Percentiles rank a stretch among this genome's conserved stretches.
These are phyloP conservation scores for Rhododendron mucronatum DNA, from an alignment of 148 eudicot genomes.

Conservation along the genomic window DNA sequence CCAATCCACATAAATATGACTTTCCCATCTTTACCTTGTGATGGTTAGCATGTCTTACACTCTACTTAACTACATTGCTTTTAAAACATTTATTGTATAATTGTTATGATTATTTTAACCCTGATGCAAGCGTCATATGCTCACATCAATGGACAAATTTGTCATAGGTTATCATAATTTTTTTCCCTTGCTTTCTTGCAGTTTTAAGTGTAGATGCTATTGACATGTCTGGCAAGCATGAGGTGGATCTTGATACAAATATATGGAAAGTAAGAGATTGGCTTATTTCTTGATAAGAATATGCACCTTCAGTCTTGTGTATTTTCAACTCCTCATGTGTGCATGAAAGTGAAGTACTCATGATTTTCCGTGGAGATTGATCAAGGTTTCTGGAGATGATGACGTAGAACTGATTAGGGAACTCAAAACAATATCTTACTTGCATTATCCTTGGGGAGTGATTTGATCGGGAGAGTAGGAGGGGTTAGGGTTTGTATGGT, in stretches of 20 bases:
- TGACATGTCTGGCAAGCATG: constrained; percentile 99
- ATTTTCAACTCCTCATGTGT: not conserved
- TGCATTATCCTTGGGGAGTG: not conserved
- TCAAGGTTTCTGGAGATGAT: not conserved
- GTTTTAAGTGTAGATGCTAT: constrained; percentile 97
- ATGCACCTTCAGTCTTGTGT: not conserved
- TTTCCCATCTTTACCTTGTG: constrained; percentile 95
- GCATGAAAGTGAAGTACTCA: not conserved
- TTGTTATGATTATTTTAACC: not conserved
- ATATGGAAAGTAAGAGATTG: constrained; percentile 82
- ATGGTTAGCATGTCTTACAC: constrained; percentile 47
- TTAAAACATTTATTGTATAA: not conserved
- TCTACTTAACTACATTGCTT: constrained; percentile 1
- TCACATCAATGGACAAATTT: not conserved
- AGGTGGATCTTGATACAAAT: constrained; percentile 97
- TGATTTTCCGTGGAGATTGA: not conserved
- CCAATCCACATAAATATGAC: constrained; percentile 97
- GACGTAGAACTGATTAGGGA: not conserved
- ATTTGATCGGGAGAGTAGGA: not conserved
- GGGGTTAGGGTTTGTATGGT: not conserved
- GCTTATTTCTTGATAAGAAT: not conserved
- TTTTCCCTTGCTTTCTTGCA: constrained; percentile 30
- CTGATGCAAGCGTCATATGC: not conserved
- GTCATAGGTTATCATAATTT: not conserved
- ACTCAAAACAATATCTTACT: not conserved